Percentiles rank a stretch among this genome's conserved stretches.
Conservation (phyloP, 2,329 filamentous ascomycete genomes). For the Pseudogymnoascus sp. region DNA sequence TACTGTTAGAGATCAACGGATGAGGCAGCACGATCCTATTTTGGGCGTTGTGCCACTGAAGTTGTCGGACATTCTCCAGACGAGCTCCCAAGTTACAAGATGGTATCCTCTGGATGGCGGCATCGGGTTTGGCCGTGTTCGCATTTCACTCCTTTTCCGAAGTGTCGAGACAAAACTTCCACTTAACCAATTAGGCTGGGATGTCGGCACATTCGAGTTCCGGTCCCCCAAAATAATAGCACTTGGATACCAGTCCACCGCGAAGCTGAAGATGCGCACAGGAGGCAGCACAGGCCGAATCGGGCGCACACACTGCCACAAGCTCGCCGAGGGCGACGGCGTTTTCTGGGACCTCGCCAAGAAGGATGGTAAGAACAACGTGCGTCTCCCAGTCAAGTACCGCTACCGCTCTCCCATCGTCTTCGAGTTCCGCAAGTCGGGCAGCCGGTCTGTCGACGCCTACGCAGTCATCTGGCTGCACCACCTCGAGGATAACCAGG, state of each 20-base stretch:
- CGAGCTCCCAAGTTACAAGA: constrained; percentile 69
- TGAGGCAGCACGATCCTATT: constrained; percentile 89
- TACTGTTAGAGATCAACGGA: constrained; percentile 78
- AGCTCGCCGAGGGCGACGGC: constrained; percentile 50
- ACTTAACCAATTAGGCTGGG: constrained; percentile 82
- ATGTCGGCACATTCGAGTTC: constrained; percentile 92
- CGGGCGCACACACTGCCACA: constrained; percentile 53
- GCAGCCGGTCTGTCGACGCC: constrained; percentile 62
- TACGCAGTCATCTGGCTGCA: constrained; percentile 83
- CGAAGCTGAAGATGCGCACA: constrained; percentile 74
- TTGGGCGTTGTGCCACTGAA: constrained; percentile 86
- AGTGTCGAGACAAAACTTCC: constrained; percentile 80
- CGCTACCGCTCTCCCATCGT: constrained; percentile 85
- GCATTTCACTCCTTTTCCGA: constrained; percentile 83
- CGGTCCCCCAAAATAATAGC: constrained; percentile 62
- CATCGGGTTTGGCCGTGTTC: constrained; percentile 81
- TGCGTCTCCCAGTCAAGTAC: constrained; percentile 80
- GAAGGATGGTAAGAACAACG: constrained; percentile 38
- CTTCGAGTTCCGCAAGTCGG: constrained; percentile 69
- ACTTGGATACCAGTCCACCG: constrained; percentile 50
- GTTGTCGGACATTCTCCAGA: constrained; percentile 79
- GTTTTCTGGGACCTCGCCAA: constrained; percentile 51
- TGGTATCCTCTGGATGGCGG: constrained; percentile 98
- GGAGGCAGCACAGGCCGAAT: constrained; percentile 74
- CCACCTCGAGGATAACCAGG: constrained; percentile 73